A percentile compares a stretch with the other conserved stretches of the same genome.
Conservation (phyloP, 2,329 filamentous ascomycete species). For the Dryadomyces quercus-mongolicae region DNA sequence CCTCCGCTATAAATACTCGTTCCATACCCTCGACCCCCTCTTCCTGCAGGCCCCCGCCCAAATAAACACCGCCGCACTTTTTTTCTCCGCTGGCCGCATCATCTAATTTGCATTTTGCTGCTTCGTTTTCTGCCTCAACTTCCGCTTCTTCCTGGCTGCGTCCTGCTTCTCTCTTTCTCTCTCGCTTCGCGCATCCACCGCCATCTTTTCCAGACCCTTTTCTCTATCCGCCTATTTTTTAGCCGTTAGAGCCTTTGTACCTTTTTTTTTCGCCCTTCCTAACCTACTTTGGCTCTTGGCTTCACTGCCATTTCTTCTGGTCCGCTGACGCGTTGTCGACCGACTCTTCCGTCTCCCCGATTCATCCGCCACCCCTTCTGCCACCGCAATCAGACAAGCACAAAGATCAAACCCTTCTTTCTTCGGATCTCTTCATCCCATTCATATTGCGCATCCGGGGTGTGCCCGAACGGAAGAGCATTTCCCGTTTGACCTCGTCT, state of each 20-base stretch:
- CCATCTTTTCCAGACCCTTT: background rate
- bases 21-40: background rate
- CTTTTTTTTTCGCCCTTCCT: background rate
- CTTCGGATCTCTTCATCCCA: background rate
- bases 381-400: background rate
- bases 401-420: background rate
- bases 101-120: background rate
- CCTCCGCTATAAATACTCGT: background rate
- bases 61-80: background rate
- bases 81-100: background rate
- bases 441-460: background rate
- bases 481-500: slow-evolving; percentile 3
- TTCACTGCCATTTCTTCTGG: no score
- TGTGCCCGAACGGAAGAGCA: background rate
- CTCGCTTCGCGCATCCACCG: background rate
- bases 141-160: background rate
- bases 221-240: background rate
- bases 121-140: background rate
- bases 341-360: background rate
- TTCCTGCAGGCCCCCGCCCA: background rate
- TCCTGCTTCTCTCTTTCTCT: background rate
- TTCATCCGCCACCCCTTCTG: background rate
- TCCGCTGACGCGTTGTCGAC: background rate
- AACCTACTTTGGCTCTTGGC: no score
- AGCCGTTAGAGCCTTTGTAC: background rate